These are phyloP conservation scores for Tolypocladium sp. DNA, from an alignment of 2,329 filamentous ascomycete species.

Conservation along the genomic window DNA sequence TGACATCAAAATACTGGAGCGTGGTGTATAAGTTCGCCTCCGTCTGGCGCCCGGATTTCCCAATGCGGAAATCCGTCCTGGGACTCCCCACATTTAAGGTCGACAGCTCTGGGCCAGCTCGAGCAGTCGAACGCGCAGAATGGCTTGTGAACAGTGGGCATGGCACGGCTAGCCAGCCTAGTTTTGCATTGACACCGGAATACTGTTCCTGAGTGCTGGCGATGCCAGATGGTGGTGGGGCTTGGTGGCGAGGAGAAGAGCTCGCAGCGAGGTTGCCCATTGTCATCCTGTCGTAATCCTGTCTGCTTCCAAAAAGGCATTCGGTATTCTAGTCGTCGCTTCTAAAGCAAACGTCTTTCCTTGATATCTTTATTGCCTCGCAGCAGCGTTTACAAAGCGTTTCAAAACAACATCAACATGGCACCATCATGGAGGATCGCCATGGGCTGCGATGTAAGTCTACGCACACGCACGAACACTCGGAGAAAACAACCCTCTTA, in stretches of 20 bases:
- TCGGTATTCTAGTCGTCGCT: no score
- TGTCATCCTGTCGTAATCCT: background rate
- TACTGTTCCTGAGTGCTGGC: background rate
- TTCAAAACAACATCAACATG: conserved; percentile 21
- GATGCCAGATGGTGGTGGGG: conserved; percentile 1
- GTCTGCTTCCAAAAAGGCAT: background rate
- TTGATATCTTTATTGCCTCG: background rate
- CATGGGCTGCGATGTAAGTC: conserved; percentile 44
- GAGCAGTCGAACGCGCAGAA: background rate
- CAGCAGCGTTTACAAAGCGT: background rate
- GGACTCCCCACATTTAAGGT: background rate
- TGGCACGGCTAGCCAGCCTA: background rate
- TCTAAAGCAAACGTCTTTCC: no score
- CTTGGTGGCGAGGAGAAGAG: background rate
- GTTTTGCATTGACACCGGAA: background rate
- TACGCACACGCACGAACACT: background rate
- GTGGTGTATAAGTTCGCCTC: background rate
- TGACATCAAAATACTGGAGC: background rate
- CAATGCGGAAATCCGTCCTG: background rate
- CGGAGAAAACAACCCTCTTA: background rate
- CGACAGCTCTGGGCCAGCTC: background rate
- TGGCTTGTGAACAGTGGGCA: background rate
- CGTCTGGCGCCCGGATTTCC: background rate
- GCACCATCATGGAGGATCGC: conserved; percentile 42
- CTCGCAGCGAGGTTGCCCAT: background rate